Base-by-base conservation (phyloP, 1,139 yeast species). In the Saccharomycopsis hybrid region DNA sequence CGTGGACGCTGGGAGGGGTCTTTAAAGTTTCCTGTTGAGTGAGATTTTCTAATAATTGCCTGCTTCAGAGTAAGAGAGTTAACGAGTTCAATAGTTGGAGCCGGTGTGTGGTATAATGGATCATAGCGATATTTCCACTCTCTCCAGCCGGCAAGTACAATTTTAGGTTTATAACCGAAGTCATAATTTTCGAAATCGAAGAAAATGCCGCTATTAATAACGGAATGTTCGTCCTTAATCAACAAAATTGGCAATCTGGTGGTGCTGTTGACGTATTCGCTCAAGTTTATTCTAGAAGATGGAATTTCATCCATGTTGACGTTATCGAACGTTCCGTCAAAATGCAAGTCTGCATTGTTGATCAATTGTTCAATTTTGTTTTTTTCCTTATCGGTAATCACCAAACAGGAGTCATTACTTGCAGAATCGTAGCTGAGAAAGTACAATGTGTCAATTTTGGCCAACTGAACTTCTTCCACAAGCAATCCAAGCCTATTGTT, bases 61-160 rank as follows among this genome's bases (percentile, higher is more conserved):
- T 49, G 40, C 37, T 54, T 25, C 11, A 11, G 11, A 31, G 35
- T 7, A 7, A 31, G 7, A 11, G 11, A 31, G 18, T 47, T 25
- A 24, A 28, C 52, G 55, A 45, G 49, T 48, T 13, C 55, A 36
- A 39, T 37, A 2, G 53, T 50, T 9, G 52, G 46, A 9, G 65
- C 51, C 3, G 63, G 56, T 2, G 69, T 59, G 1, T 77, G 73
- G 62, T 84, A 85, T 31, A 85, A 62, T 1, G 90, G 86, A 62
- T 84, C 88, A 44, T 75, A 76, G 55, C 84, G 74, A 58, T 75
- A 82, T 59, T 85, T 82, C 95, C 95, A 85, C 63, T 87, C 96
- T 60, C 95, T 73, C 96, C 96, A 87, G 11, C 92, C 85, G 0
- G 95, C 92, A 43, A 70, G 62, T 0, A 71, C 69, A 30, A 52